Conservation (phyloP, 495 filamentous ascomycete species). For the Penicillium herquei region DNA sequence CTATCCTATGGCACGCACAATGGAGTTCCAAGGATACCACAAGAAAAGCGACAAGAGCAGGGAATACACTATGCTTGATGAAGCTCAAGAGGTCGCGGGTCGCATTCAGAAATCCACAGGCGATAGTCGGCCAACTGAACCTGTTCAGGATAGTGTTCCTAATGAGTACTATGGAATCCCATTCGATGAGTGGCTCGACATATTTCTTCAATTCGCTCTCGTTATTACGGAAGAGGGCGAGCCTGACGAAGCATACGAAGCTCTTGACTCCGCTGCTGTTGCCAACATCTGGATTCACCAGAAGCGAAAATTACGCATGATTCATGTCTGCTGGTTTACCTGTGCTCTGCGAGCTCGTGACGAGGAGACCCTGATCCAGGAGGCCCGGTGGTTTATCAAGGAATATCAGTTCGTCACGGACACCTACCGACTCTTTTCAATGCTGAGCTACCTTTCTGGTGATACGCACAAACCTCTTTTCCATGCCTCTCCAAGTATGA, state of each 20-base stretch:
- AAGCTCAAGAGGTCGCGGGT: constrained; percentile 66
- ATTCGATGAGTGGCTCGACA: constrained; percentile 81
- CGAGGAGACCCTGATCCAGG: constrained; percentile 64
- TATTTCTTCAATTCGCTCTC: constrained; percentile 86
- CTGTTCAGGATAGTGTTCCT: constrained; percentile 43
- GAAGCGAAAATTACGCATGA: constrained; percentile 62
- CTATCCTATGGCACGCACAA: constrained; percentile 70
- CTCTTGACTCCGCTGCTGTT: constrained; percentile 69
- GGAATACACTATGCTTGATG: constrained; percentile 43
- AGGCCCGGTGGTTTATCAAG: constrained; percentile 80
- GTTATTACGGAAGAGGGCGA: constrained; percentile 60
- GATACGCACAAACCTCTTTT: constrained; percentile 48
- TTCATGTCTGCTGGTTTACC: constrained; percentile 78
- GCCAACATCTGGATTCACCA: constrained; percentile 76
- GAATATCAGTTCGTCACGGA: constrained; percentile 82
- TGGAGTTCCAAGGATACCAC: constrained; percentile 66
- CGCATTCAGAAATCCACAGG: constrained; percentile 49
- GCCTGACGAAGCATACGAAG: constrained; percentile 67
- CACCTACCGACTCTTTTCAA: constrained; percentile 76
- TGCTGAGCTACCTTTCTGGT: constrained; percentile 63
- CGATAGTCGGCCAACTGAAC: constrained; percentile 27
- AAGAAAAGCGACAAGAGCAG: constrained; percentile 38
- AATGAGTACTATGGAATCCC: constrained; percentile 72
- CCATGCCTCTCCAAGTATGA: constrained; percentile 66
- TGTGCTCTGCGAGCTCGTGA: constrained; percentile 81